phyloP scores from a whole-genome alignment of 176 grass and related monocot species.

The Elymus sibiricus region DNA sequence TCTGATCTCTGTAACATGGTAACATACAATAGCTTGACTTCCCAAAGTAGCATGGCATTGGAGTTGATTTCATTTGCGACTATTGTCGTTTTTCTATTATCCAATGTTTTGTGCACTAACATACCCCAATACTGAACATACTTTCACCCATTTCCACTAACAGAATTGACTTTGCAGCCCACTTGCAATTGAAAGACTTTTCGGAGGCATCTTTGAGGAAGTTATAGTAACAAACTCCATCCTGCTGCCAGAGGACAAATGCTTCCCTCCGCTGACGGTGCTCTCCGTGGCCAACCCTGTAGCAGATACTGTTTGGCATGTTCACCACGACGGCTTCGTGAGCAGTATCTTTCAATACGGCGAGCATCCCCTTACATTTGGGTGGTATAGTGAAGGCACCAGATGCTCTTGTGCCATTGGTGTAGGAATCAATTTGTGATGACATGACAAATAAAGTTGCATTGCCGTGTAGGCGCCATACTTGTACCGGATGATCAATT shows the following conservation, averaged over 20 bases:
- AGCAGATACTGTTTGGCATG: slow-evolving; percentile 76
- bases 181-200: slow-evolving; percentile 72
- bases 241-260: slow-evolving; percentile 45
- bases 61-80: too few species aligned
- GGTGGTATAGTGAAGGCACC: slow-evolving; percentile 26
- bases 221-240: slow-evolving; percentile 83
- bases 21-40: not conserved
- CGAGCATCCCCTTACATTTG: not conserved
- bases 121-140: not conserved
- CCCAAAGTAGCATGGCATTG: not conserved
- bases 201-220: slow-evolving; percentile 78
- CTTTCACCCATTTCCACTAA: not conserved
- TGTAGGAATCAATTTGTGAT: slow-evolving; percentile 12
- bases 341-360: slow-evolving; percentile 67
- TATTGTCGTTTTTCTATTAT: not conserved
- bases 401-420: slow-evolving; percentile 5
- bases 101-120: not conserved
- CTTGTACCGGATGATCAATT: not conserved
- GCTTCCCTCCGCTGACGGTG: slow-evolving; percentile 67
- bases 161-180: slow-evolving; percentile 42
- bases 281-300: slow-evolving; percentile 81
- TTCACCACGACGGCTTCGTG: slow-evolving; percentile 62
- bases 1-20: not conserved
- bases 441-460: slow-evolving; percentile 14
- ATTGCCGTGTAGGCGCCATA: not conserved